Percentiles rank a stretch among this genome's conserved stretches.
These are phyloP conservation scores for Pseudozyma thailandica DNA, from an alignment of 1,284 basidiomycete genomes.

Conservation along the genomic window DNA sequence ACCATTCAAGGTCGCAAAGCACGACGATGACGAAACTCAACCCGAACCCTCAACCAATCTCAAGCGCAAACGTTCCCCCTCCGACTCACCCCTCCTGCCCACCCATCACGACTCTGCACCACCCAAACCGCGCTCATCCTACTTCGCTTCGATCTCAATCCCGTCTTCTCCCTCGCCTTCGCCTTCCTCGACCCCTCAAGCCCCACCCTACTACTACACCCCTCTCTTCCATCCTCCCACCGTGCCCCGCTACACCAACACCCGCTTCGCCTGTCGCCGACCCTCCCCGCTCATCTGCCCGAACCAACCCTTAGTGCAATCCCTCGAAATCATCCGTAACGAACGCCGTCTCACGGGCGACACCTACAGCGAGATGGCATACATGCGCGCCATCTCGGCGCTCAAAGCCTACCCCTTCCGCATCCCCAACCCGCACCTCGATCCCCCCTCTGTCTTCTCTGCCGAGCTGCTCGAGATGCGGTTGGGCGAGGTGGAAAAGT, in stretches of 20 bases:
- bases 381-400: slow-evolving; percentile 59
- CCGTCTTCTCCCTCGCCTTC: background rate
- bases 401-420: slow-evolving; percentile 59
- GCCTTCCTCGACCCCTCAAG: background rate
- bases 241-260: slow-evolving; percentile 42
- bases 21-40: background rate
- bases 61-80: slow-evolving; percentile 24
- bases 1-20: background rate
- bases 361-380: slow-evolving; percentile 55
- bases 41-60: background rate
- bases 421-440: slow-evolving; percentile 25
- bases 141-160: too few relatives aligned
- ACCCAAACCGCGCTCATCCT: too few relatives aligned
- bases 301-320: slow-evolving; percentile 59
- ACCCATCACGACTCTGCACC: background rate
- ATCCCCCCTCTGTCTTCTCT: slow-evolving; percentile 8
- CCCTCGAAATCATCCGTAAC: slow-evolving; percentile 57
- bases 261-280: slow-evolving; percentile 50
- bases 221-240: slow-evolving; percentile 9
- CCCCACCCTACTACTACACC: slow-evolving; percentile 12
- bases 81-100: slow-evolving; percentile 22
- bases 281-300: slow-evolving; percentile 54
- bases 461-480: slow-evolving; percentile 11
- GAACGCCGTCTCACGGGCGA: slow-evolving; percentile 60
- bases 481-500: slow-evolving; percentile 26